A percentile compares a stretch with the other conserved stretches of the same genome.
phyloP scores from a whole-genome alignment of 495 filamentous ascomycete species.

The Aspergillus incahuasiensis region DNA sequence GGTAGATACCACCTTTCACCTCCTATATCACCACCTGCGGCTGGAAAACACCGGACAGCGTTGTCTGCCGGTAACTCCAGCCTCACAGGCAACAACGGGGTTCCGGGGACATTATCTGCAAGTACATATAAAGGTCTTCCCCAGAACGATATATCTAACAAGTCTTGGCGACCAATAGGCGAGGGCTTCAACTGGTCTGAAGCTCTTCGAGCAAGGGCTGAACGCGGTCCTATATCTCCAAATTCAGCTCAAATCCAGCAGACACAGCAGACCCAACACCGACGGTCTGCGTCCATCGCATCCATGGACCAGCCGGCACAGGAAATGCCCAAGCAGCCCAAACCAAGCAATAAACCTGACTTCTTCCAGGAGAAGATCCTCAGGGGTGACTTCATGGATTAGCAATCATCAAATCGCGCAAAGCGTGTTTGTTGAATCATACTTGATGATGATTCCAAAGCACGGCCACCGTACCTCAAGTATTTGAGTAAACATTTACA shows the following conservation, averaged over 20 bases:
- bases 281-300: constrained; percentile 58
- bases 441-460: neutral
- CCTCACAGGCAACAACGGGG: constrained; percentile 12
- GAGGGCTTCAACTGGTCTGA: constrained; percentile 95
- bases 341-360: constrained; percentile 74
- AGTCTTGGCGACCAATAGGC: constrained; percentile 58
- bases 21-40: constrained; percentile 24
- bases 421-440: neutral
- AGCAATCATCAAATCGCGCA: constrained; percentile 5
- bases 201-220: constrained; percentile 82
- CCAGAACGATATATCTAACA: constrained; percentile 45
- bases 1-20: constrained; percentile 38
- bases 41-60: constrained; percentile 22
- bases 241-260: constrained; percentile 28
- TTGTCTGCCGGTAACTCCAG: constrained; percentile 17
- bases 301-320: constrained; percentile 63
- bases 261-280: constrained; percentile 35
- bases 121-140: constrained; percentile 34
- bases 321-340: constrained; percentile 63
- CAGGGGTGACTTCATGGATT: constrained; percentile 98
- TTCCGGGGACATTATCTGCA: constrained; percentile 34
- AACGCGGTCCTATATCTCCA: constrained; percentile 62
- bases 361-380: constrained; percentile 93
- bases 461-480: neutral
- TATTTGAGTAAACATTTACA: neutral